Base-by-base conservation (phyloP, 2,329 filamentous ascomycete genomes). In the Mariannaea sp. region DNA sequence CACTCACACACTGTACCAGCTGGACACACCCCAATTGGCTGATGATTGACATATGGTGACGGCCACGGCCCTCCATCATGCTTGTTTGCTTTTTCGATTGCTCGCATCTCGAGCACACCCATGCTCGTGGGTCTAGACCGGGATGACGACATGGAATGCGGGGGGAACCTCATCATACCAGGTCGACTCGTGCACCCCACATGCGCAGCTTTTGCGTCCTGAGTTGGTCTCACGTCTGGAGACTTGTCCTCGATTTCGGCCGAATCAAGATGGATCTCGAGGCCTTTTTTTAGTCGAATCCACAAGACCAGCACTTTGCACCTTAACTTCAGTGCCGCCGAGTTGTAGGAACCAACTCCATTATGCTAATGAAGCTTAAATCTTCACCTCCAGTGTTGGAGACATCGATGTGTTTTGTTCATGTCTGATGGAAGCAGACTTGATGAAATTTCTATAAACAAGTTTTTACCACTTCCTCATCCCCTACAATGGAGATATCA, bases 61-160 rank as follows among this genome's bases (percentile, higher is more conserved):
- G n/a, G n/a, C n/a, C n/a, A 43, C 44, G 40, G n/a, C n/a, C n/a
- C n/a, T n/a, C 49, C 39, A 44, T 56, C 47, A 44, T 65, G 58
- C 61, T 59, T 65, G 57, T 59, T 30, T 56, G 54, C 52, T 63
- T 56, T 58, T 57, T 65, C n/a, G 61, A 59, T 27, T 56, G 53
- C 54, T 53, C 49, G 49, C 59, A 58, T 53, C 59, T 62, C 46
- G 56, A 53, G 63, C 63, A 64, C 55, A 46, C 51, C 58, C 61
- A 53, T 55, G 56, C 17, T n/a, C 14, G 8, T 19, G n/a, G n/a
- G 10, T 39, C 56, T 46, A 55, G 55, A 32, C 58, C 61, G 65
- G 61, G 65, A 69, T 69, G 67, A 69, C 67, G 67, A 66, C 65
- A 69, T 67, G 67, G 64, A 69, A 67, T 69, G 67, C 67, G 67